These are phyloP conservation scores for Termitomyces sp. DNA, from an alignment of 768 basidiomycete genomes.

Conservation along the genomic window DNA sequence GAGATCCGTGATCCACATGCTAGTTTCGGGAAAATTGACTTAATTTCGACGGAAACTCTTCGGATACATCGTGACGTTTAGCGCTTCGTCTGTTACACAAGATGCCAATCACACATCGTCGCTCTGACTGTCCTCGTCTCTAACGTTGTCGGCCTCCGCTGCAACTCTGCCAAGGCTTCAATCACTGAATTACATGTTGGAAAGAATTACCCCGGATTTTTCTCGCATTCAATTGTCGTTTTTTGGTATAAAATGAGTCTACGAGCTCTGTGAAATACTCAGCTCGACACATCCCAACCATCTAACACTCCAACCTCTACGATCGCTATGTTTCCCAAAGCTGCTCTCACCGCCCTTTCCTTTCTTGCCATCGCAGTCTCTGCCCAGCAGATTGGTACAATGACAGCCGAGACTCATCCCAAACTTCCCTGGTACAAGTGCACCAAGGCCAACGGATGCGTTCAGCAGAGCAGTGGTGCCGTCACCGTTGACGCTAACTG, in stretches of 20 bases:
- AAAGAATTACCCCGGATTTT: constrained; percentile 7
- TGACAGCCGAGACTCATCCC: constrained; percentile 25
- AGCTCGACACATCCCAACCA: neutral
- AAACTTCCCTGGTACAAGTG: constrained; percentile 39
- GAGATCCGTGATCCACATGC: neutral
- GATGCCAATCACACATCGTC: neutral
- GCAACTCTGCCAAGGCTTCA: neutral
- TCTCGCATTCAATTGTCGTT: neutral
- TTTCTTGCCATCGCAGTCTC: constrained; percentile 17
- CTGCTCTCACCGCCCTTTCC: constrained; percentile 33
- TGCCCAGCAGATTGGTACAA: constrained; percentile 48
- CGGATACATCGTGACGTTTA: neutral
- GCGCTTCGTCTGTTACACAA: neutral
- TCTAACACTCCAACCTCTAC: neutral
- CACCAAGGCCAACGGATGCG: constrained; percentile 35
- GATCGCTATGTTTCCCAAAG: constrained; percentile 31
- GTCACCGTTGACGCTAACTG: constrained; percentile 54
- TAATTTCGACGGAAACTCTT: neutral
- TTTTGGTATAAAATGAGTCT: neutral
- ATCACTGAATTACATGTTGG: neutral
- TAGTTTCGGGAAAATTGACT: neutral
- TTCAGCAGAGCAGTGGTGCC: constrained; percentile 24
- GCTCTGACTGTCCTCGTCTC: neutral
- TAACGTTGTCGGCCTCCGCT: neutral
- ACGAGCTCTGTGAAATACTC: neutral